phyloP scores from a whole-genome alignment of 495 filamentous ascomycete genomes.

The Tuber brumale region DNA sequence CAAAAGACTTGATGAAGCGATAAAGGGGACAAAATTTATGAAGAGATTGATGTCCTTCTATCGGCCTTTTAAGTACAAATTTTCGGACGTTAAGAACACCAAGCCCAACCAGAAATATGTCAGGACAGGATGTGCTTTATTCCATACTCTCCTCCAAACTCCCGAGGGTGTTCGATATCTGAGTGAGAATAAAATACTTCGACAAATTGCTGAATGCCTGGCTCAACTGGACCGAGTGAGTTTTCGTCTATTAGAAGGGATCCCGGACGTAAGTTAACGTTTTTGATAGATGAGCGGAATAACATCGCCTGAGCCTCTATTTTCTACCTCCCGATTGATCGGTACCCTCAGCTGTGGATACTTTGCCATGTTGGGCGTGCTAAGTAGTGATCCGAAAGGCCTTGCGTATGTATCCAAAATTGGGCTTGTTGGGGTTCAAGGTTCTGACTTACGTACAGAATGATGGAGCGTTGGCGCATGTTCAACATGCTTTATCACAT shows the following conservation, averaged over 20 bases:
- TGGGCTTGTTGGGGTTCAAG: background rate
- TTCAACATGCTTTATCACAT: constrained; percentile 99
- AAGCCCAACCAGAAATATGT: constrained; percentile 93
- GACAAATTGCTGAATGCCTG: constrained; percentile 90
- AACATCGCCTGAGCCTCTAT: constrained; percentile 79
- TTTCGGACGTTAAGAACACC: constrained; percentile 75
- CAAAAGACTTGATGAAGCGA: constrained; percentile 86
- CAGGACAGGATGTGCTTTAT: constrained; percentile 75
- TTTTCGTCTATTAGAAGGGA: constrained; percentile 31
- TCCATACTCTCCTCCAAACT: constrained; percentile 76
- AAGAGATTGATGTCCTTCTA: constrained; percentile 93
- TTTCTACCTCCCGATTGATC: constrained; percentile 71
- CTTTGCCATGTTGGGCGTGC: constrained; percentile 79
- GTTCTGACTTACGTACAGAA: constrained; percentile 43
- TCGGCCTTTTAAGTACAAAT: constrained; percentile 92
- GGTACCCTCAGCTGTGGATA: constrained; percentile 86
- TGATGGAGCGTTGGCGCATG: constrained; percentile 94
- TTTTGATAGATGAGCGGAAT: constrained; percentile 66
- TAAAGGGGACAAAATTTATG: constrained; percentile 89
- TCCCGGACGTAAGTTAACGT: constrained; percentile 7
- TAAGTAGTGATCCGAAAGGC: constrained; percentile 74
- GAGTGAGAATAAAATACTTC: constrained; percentile 81
- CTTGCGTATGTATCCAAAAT: constrained; percentile 47
- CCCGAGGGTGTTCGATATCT: constrained; percentile 77
- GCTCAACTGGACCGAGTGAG: constrained; percentile 75